Percentiles rank a stretch among this genome's conserved stretches.
phyloP scores from a whole-genome alignment of 139 green algal species.

The Chlorella sorokiniana region DNA sequence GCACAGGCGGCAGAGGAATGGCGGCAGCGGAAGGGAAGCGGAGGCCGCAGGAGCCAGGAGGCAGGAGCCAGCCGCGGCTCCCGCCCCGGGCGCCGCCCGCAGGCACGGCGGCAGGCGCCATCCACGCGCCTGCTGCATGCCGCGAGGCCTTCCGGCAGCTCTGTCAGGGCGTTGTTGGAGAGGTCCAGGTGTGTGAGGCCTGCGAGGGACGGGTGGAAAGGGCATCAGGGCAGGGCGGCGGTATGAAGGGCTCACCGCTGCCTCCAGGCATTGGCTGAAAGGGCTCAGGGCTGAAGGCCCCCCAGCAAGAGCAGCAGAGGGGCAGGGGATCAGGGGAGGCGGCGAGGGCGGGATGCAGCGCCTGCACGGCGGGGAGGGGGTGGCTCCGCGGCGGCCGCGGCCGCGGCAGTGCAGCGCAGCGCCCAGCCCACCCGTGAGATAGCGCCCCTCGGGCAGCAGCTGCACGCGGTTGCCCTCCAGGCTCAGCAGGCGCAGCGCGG shows the following conservation, averaged over 20 bases:
- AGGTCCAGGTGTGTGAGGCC: not conserved
- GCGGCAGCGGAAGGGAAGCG: no score
- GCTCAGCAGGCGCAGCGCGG: not conserved
- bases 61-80: not conserved
- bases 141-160: not conserved
- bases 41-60: no score
- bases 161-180: not conserved
- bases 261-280: no score
- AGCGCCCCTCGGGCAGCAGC: not conserved
- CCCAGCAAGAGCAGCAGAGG: no score
- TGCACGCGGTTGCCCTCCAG: constrained; percentile 16
- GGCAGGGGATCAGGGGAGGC: no score
- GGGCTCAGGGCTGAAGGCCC: no score
- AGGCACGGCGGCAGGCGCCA: not conserved
- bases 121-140: constrained; percentile 3
- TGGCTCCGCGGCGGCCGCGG: no score
- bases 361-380: no score
- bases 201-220: not conserved
- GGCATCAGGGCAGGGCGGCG: not conserved
- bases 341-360: no score
- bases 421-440: not conserved
- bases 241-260: no score
- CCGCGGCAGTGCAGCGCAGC: not conserved
- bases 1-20: no score
- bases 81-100: not conserved